Evolutionary conservation across 2,329 filamentous ascomycete species (phyloP), one percentile per base, ranked within the genome.

Genomic region (Gaeumannomyces sp.): DNA sequence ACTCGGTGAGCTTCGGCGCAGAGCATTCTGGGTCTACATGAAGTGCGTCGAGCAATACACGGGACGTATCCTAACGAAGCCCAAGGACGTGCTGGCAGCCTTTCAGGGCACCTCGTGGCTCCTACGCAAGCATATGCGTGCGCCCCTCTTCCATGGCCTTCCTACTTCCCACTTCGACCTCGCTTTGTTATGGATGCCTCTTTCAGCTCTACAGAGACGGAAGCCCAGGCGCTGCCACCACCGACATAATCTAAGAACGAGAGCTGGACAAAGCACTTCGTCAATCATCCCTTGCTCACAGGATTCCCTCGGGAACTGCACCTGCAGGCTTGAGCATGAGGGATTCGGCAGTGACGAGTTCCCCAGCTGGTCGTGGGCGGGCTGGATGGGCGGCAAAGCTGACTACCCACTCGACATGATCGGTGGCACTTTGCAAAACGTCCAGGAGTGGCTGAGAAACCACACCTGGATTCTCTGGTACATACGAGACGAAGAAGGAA

Each of bases 401-500:
- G 68, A 67, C 6, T 72, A 74, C 62, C 66, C 67, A 14, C 61
- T 60, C 4, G 64, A 58, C 4, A 64, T 69, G 35, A 56, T 76
- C 3, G 67, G 66, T 2, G 73, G 71, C 25, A 68, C 67, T 38
- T 60, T 73, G 10, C 60, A 63, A 7, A 71, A 76, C 64, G 67
- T 76, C 2, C 66, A 68, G 2, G 69, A 73, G n/a, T 77, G 76
- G 75, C 68, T 77, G 8, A 67, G 66, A 22, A 61, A 69, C 3
- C 75, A 73, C 58, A 77, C 76, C 0, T 77, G 75, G 76, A 77
- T 77, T 38, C 62, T 67, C 8, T 77, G 74, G 74, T 72, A 72
- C 50, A 71, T 76, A 2, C 67, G 75, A 22, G 73, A 76, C 62
- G 71, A 69, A 4, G 65, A 71, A 57, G 74, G 75, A 0, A 68